Evolutionary conservation across 768 basidiomycete genomes (phyloP), one percentile per base, ranked within the genome.

Genomic region (Lyophyllum shimeji): DNA sequence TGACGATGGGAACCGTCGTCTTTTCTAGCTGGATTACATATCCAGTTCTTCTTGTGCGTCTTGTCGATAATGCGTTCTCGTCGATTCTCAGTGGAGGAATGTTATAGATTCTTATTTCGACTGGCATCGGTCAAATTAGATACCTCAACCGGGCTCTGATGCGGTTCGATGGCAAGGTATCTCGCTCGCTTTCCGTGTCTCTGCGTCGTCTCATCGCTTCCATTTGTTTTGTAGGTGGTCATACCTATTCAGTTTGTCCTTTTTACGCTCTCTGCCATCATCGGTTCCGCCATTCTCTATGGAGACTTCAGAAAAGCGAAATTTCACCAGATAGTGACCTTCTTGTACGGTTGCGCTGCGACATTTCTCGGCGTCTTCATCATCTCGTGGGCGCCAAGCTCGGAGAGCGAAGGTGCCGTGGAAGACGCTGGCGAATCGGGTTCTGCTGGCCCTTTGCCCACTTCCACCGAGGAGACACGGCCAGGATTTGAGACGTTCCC

Each of bases 191-290:
- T 23, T 31, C 12, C 18, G 21, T 25, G 20, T 42, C 20, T 17
- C 37, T 25, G 7, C 15, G 11, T 54, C 40, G 50, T 42, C 17
- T 40, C 29, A 29, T 29, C 9, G 5, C 20, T 46, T 17, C 39
- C n/a, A 54, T 52, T n/a, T 33, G 46, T n/a, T n/a, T n/a, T 54
- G 21, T 58, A 93, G 90, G 81, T 87, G 50, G 95, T 98, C 23
- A 93, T 98, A 60, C 96, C 95, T 4, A 87, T 87, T 13, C 95
- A 98, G 76, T 98, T 97, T 68, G 93, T 96, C 27, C 79, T 94
- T 53, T 98, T 98, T 75, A 95, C 92, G 23, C 77, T 98, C 33
- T 93, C 92, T 4, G 93, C 93, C 4, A 95, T 99, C 62, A 75
- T 91, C 53, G 96, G 95, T 24, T 95, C 93, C 3, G 93, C 92